A percentile compares a stretch with the other conserved stretches of the same genome.
phyloP scores from a whole-genome alignment of 2,329 filamentous ascomycete species.

The Cercospora sojina region DNA sequence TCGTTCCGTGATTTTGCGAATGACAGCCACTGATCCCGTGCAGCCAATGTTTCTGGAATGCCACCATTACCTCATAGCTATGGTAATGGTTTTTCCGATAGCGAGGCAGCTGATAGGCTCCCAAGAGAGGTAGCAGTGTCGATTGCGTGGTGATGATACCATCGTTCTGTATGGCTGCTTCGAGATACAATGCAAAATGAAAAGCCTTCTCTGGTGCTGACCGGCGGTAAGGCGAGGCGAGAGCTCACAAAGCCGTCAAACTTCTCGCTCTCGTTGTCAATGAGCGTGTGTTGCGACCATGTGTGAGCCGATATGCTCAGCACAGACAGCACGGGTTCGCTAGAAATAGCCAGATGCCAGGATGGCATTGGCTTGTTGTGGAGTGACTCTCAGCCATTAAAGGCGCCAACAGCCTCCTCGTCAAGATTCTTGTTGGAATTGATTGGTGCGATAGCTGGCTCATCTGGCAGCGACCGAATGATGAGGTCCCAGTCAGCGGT shows the following conservation, averaged over 20 bases:
- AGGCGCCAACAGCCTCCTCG: not conserved
- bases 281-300: too few species aligned
- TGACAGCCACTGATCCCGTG: not conserved
- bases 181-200: too few species aligned
- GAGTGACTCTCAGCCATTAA: not conserved
- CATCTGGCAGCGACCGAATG: not conserved
- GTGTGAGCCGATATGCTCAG: not conserved
- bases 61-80: not conserved
- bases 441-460: not conserved
- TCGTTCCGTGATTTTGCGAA: not conserved
- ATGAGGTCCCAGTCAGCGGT: not conserved
- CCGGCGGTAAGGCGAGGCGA: too few species aligned
- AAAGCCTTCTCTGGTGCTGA: too few species aligned
- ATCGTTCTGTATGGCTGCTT: too few species aligned
- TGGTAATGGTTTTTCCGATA: too few species aligned
- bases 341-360: not conserved
- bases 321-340: not conserved
- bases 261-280: too few species aligned
- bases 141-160: too few species aligned
- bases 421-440: not conserved
- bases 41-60: not conserved
- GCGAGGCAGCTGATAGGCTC: too few species aligned
- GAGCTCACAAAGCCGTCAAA: too few species aligned
- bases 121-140: too few species aligned
- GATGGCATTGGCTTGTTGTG: not conserved